A percentile compares a stretch with the other conserved stretches of the same genome.
phyloP scores from a whole-genome alignment of 306 rosid genomes.

The Dryas alaskensis region DNA sequence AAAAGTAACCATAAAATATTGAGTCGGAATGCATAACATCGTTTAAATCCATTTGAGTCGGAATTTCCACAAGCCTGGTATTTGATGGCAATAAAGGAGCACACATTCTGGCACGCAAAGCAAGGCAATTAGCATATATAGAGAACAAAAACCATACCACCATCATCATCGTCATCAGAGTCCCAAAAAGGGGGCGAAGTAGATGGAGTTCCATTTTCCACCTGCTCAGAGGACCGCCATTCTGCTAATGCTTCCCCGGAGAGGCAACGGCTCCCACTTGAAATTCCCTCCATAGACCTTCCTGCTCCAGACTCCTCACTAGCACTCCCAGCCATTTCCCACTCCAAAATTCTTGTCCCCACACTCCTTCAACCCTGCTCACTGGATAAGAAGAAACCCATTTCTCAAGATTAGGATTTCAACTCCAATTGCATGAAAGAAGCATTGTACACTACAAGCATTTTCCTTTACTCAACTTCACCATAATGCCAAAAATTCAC shows the following conservation, averaged over 20 bases:
- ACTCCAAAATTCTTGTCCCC: constrained; percentile 41
- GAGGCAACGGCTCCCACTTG: constrained; percentile 73
- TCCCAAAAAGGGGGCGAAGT: constrained; percentile 99
- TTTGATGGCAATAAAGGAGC: background rate
- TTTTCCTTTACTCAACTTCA: constrained; percentile 2
- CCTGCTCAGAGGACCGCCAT: constrained; percentile 98
- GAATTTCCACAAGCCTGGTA: background rate
- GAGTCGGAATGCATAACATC: background rate
- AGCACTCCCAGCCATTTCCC: constrained; percentile 76
- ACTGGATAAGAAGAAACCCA: constrained; percentile 29
- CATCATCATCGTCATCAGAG: constrained; percentile 82
- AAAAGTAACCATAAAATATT: background rate
- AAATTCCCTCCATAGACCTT: constrained; percentile 63
- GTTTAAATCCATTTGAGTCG: background rate
- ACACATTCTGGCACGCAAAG: background rate
- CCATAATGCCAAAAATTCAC: background rate
- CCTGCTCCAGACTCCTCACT: constrained; percentile 79
- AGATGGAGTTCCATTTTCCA: constrained; percentile 89
- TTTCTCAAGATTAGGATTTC: constrained; percentile 12
- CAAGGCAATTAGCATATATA: background rate
- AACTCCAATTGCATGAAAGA: constrained; percentile 23
- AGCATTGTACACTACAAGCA: constrained; percentile 12
- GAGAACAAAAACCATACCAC: constrained; percentile 42
- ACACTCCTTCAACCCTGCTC: constrained; percentile 38
- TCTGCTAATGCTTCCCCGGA: constrained; percentile 91